Evolutionary conservation across 768 basidiomycete species (phyloP), one percentile per base, ranked within the genome.

Genomic region (Trametes cinnabarina): DNA sequence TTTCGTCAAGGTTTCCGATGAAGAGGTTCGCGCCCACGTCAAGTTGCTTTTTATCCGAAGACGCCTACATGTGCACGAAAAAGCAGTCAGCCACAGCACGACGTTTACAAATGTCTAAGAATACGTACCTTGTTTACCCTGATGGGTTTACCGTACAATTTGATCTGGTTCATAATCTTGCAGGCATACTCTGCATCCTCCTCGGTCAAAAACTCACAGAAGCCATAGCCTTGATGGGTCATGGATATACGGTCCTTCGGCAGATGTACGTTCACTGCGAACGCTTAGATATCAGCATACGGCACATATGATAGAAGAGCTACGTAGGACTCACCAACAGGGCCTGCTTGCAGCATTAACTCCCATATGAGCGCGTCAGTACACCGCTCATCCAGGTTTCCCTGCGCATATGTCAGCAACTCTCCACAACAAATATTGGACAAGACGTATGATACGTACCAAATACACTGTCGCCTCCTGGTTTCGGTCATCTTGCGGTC

Each of bases 121-220:
- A n/a, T 17, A 77, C 86, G 69, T 63, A 91, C 94, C 88, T 98
- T 99, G 82, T 98, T 98, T 63, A 99, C 96, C 64, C 97, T 82
- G 58, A 99, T 97, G 30, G 97, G 97, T 71, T 98, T 98, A 23
- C 97, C 97, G 85, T 91, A 99, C 51, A 99, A 74, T 74, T 99
- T 99, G 71, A 99, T 98, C 80, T 98, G 96, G 72, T 99, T 99
- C 96, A 98, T 98, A 66, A 98, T 98, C 81, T 98, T 97, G 82
- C 96, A 98, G 57, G 94, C 96, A 74, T 99, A 99, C 75, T 99
- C 97, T 61, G 97, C 94, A 76, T 98, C 97, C 73, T 97, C 95
- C 77, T 98, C 95, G 37, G 94, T 94, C 74, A 96, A 78, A 74
- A 99, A 98, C 79, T 99, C 97, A 82, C 96, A 98, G 77, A 99